A percentile compares a stretch with the other conserved stretches of the same genome.
These are phyloP conservation scores for Paecilomyces variotii DNA, from an alignment of 2,329 filamentous ascomycete species.

Conservation along the genomic window DNA sequence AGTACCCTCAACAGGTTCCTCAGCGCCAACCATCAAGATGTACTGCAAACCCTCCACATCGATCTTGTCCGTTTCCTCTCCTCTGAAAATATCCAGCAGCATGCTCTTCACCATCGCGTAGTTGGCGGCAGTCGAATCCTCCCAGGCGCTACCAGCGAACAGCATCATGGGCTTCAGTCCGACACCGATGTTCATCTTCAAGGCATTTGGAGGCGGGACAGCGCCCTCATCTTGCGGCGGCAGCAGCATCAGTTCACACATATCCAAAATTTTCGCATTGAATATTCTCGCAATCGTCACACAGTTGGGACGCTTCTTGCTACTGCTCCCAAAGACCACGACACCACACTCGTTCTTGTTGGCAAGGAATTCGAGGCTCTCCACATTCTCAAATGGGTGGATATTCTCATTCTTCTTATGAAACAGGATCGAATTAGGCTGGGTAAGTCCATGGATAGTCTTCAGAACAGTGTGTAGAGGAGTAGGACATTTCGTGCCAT, in stretches of 20 bases:
- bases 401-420: constrained; percentile 88
- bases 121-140: constrained; percentile 67
- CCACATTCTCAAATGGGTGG: constrained; percentile 85
- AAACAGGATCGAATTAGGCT: constrained; percentile 80
- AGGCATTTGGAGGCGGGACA: constrained; percentile 38
- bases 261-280: constrained; percentile 80
- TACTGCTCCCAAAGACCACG: constrained; percentile 74
- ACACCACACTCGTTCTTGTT: constrained; percentile 91
- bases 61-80: constrained; percentile 68
- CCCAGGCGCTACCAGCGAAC: constrained; percentile 85
- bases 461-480: constrained; percentile 74
- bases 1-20: constrained; percentile 46
- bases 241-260: constrained; percentile 84
- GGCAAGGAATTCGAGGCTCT: constrained; percentile 87
- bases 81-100: constrained; percentile 85
- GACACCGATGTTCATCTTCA: constrained; percentile 58
- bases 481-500: constrained; percentile 77
- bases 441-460: constrained; percentile 77
- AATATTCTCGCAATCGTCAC: constrained; percentile 79
- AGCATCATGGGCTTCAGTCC: constrained; percentile 82
- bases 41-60: constrained; percentile 95
- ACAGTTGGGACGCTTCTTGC: constrained; percentile 92
- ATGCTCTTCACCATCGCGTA: constrained; percentile 83
- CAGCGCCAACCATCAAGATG: constrained; percentile 71
- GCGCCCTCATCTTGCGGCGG: constrained; percentile 49